Evolutionary conservation across 768 basidiomycete genomes (phyloP), one percentile per base, ranked within the genome.

Genomic region (Roridomyces roridus): DNA sequence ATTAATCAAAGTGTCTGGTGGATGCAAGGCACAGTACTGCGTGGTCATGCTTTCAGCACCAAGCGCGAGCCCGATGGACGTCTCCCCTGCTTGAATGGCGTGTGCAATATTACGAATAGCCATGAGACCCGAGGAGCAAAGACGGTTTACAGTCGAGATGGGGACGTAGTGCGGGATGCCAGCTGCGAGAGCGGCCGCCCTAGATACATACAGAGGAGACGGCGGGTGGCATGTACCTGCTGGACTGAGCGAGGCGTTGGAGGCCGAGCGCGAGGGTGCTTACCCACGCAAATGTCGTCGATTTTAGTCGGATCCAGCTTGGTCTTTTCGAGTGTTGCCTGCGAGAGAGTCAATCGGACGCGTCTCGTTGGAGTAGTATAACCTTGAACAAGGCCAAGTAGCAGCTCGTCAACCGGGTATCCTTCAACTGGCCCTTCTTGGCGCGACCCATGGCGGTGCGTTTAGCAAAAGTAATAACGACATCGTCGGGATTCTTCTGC

Each of bases 61-160:
- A 25, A 87, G 80, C 3, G 94, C 96, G 49, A 98, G 76, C 21
- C 96, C 96, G 40, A 98, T 78, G 24, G 91, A 87, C 24, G 88
- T 87, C 67, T 98, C 93, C 21, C 91, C 90, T 7, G 86, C 73
- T 59, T 87, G 82, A 63, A 98, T 95, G 53, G 89, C 83, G 70
- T 96, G 89, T 17, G 95, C 94, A 46, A 98, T 91, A 68, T 80
- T 86, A 55, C 92, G 86, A 59, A 98, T 88, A n/a, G 96, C 89
- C 84, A 96, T 93, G 45, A 98, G 80, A 21, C 96, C 95, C 0
- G 94, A 96, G 2, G 94, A 92, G 73, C 96, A 99, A 46, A 98
- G 83, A 53, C 96, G 81, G 72, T 99, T 99, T 50, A 98, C 86
- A 11, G 91, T 89, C 20, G 91, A 91, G 59, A 98, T 82, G n/a